phyloP scores from a whole-genome alignment of 345 rosid species.

The Hibiscus mutabilis region DNA sequence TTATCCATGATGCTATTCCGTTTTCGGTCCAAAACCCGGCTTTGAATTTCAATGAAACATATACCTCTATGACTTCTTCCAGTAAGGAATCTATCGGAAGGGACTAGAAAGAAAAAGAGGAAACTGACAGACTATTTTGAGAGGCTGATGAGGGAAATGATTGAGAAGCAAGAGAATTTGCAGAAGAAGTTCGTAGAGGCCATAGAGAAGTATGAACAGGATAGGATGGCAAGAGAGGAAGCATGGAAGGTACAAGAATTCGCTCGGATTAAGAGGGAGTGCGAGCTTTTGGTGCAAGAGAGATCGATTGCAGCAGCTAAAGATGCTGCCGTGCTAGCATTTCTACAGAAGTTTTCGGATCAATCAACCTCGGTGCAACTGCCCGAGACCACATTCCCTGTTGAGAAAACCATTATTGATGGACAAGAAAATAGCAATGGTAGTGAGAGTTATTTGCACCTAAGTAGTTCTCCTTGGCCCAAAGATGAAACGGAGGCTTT shows the following conservation, averaged over 20 bases:
- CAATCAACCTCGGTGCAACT: constrained; percentile 21
- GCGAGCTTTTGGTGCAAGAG: constrained; percentile 56
- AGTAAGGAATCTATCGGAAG: constrained; percentile 23
- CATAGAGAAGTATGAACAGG: constrained; percentile 53
- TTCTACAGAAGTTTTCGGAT: constrained; percentile 66
- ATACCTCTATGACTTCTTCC: constrained; percentile 36
- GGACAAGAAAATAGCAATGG: constrained; percentile 25
- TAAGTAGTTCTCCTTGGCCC: constrained; percentile 81
- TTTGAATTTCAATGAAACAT: constrained; percentile 21
- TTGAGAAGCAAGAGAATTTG: constrained; percentile 68
- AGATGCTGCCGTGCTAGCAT: constrained; percentile 68
- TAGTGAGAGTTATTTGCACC: constrained; percentile 19
- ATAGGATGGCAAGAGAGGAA: constrained; percentile 62
- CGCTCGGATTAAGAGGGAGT: constrained; percentile 53
- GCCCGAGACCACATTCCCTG: constrained; percentile 14
- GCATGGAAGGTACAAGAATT: constrained; percentile 64
- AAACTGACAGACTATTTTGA: constrained; percentile 47
- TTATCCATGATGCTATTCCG: constrained; percentile 17
- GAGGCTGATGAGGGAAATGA: constrained; percentile 50
- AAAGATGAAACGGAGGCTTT: constrained; percentile 71
- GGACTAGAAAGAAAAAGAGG: constrained; percentile 46
- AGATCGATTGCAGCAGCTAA: constrained; percentile 64
- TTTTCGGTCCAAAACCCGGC: constrained; percentile 22
- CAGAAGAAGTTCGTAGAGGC: constrained; percentile 63
- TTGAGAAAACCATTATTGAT: constrained; percentile 12